Percentiles rank a stretch among this genome's conserved stretches.
These are phyloP conservation scores for Boletales sp. DNA, from an alignment of 768 basidiomycete genomes.

Conservation along the genomic window DNA sequence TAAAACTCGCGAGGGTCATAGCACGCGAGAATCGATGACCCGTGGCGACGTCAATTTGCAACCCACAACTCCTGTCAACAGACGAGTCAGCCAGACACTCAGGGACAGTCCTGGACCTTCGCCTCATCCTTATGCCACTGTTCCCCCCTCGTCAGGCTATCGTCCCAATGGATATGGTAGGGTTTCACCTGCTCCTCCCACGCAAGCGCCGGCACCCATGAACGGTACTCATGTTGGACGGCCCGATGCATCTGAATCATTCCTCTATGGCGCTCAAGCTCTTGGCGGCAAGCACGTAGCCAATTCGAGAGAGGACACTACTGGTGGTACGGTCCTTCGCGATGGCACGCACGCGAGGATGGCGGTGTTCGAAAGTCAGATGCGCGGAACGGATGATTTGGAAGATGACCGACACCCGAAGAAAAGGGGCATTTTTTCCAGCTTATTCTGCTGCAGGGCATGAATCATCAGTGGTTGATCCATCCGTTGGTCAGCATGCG, in stretches of 20 bases:
- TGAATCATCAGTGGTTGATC: conserved; percentile 33
- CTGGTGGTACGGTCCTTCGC: conserved; percentile 36
- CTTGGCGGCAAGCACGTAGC: conserved; percentile 48
- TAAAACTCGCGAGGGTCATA: conserved; percentile 43
- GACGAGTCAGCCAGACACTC: conserved; percentile 66
- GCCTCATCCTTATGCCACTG: conserved; percentile 71
- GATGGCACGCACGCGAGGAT: conserved; percentile 44
- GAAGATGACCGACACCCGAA: conserved; percentile 66
- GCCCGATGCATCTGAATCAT: conserved; percentile 62
- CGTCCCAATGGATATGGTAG: conserved; percentile 55
- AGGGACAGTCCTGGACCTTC: conserved; percentile 46
- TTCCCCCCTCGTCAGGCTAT: conserved; percentile 55
- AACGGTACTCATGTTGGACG: conserved; percentile 41
- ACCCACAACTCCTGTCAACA: conserved; percentile 60
- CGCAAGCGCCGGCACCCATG: conserved; percentile 33
- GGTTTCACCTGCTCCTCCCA: conserved; percentile 43
- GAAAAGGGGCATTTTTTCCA: conserved; percentile 59
- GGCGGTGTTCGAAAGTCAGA: conserved; percentile 67
- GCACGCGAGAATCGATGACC: conserved; percentile 44
- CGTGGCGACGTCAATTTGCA: conserved; percentile 56
- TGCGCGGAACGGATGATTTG: conserved; percentile 54
- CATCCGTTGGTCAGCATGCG: conserved; percentile 21
- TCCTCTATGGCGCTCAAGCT: conserved; percentile 54
- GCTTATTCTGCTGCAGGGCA: conserved; percentile 67
- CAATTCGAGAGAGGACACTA: conserved; percentile 51